phyloP scores from a whole-genome alignment of 2,329 filamentous ascomycete species.

The Aureobasidium sp. region DNA sequence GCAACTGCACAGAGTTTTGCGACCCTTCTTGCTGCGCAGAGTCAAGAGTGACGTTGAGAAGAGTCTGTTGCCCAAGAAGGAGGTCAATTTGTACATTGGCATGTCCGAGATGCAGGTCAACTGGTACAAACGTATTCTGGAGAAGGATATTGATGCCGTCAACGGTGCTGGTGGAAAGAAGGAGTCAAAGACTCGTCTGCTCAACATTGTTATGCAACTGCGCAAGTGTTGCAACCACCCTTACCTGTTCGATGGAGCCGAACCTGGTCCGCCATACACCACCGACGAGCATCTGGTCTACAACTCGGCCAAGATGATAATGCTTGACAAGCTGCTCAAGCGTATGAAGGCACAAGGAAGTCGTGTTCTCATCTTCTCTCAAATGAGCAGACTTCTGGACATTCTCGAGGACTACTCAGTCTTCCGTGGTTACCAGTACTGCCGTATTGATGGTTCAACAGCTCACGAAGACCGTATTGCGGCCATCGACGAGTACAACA shows the following conservation, averaged over 20 bases:
- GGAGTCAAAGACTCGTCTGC: constrained; percentile 90
- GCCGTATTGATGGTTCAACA: constrained; percentile 92
- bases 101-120: constrained; percentile 99
- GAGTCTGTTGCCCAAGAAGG: constrained; percentile 93
- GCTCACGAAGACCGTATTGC: constrained; percentile 96
- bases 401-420: constrained; percentile 98
- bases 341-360: constrained; percentile 82
- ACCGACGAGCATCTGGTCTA: constrained; percentile 92
- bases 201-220: constrained; percentile 99
- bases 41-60: constrained; percentile 98
- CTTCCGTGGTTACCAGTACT: constrained; percentile 91
- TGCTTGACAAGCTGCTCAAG: constrained; percentile 83
- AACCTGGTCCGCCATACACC: constrained; percentile 94
- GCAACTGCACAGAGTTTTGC: constrained; percentile 85
- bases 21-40: constrained; percentile 88
- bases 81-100: constrained; percentile 91
- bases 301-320: constrained; percentile 95
- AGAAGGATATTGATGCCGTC: constrained; percentile 98
- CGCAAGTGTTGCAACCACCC: constrained; percentile 99
- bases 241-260: constrained; percentile 94
- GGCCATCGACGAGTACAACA: constrained; percentile 98
- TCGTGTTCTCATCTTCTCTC: constrained; percentile 96
- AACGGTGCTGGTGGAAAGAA: constrained; percentile 94
- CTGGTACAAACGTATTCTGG: constrained; percentile 98
- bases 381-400: constrained; percentile 95